phyloP scores from a whole-genome alignment of 2,329 filamentous ascomycete species.

The Huntiella decipiens region DNA sequence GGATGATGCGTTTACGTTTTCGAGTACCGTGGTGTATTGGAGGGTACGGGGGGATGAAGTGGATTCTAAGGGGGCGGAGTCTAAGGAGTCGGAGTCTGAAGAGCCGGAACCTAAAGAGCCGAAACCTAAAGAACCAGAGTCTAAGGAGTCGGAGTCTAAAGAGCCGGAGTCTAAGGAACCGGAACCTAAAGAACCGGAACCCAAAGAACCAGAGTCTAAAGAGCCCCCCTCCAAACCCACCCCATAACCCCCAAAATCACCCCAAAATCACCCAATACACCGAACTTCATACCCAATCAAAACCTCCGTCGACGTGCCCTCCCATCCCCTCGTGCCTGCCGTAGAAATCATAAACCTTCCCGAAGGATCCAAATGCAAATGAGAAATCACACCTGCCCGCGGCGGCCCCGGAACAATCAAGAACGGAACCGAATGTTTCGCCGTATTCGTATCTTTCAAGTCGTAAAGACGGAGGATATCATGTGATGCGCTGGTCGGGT shows the following conservation, averaged over 20 bases:
- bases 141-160: neutral
- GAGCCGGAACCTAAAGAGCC: neutral
- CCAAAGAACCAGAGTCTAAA: neutral
- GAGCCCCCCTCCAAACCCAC: too few relatives aligned
- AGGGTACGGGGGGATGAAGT: neutral
- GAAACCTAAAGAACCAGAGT: neutral
- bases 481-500: slow-evolving; percentile 52
- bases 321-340: slow-evolving; percentile 87
- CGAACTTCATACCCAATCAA: slow-evolving; percentile 82
- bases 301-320: slow-evolving; percentile 75
- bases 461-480: slow-evolving; percentile 92
- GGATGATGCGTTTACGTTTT: slow-evolving; percentile 22
- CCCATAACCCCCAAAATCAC: too few relatives aligned
- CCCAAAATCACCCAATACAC: neutral
- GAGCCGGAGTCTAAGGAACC: neutral
- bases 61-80: neutral
- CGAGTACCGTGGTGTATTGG: slow-evolving; percentile 25
- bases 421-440: slow-evolving; percentile 72
- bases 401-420: slow-evolving; percentile 83
- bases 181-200: neutral
- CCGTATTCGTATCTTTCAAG: slow-evolving; percentile 43
- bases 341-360: slow-evolving; percentile 83
- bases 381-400: slow-evolving; percentile 68
- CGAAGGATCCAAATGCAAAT: slow-evolving; percentile 70
- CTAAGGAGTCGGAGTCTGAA: neutral